Evolutionary conservation across 129 eudicot species (phyloP).

Genomic region (Centaurea solstitialis): DNA sequence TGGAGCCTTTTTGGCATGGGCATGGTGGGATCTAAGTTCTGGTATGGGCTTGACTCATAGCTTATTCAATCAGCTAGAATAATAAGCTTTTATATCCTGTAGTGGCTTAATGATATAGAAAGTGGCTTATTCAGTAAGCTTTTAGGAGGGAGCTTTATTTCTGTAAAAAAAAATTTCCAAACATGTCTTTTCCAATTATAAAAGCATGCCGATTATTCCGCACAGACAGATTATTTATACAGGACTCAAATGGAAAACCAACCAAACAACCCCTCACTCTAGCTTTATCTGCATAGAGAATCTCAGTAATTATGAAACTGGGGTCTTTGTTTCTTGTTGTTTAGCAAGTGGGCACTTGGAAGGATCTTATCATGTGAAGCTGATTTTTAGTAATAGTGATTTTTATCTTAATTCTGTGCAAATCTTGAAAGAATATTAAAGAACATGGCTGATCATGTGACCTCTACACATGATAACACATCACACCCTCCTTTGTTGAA

Average conservation of each 20-base stretch:
- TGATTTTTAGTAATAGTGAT: constrained; percentile 28
- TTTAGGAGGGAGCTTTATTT: too few relatives aligned
- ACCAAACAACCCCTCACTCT: too few relatives aligned
- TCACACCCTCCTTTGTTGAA: constrained; percentile 30
- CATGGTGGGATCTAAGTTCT: constrained; percentile 30
- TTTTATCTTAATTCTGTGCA: constrained; percentile 8
- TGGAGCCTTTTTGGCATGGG: constrained; percentile 4
- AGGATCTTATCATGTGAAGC: constrained; percentile 45
- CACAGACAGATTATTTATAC: too few relatives aligned
- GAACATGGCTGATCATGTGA: constrained; percentile 61
- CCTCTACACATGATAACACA: constrained; percentile 42
- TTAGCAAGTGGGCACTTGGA: constrained; percentile 32
- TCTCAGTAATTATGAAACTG: not conserved
- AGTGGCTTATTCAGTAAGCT: too few relatives aligned
- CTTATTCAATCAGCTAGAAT: too few relatives aligned
- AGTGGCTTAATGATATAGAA: too few relatives aligned
- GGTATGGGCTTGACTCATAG: constrained; percentile 20
- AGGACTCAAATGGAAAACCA: too few relatives aligned
- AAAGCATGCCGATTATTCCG: too few relatives aligned
- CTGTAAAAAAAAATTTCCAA: too few relatives aligned
- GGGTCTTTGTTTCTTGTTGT: constrained; percentile 11
- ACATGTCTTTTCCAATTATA: too few relatives aligned
- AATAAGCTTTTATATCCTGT: too few relatives aligned
- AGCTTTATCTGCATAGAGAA: constrained; percentile 17
- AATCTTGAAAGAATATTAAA: constrained; percentile 31